Conservation (phyloP, 2,329 filamentous ascomycete species). For the Pestalotiopsis sp. region DNA sequence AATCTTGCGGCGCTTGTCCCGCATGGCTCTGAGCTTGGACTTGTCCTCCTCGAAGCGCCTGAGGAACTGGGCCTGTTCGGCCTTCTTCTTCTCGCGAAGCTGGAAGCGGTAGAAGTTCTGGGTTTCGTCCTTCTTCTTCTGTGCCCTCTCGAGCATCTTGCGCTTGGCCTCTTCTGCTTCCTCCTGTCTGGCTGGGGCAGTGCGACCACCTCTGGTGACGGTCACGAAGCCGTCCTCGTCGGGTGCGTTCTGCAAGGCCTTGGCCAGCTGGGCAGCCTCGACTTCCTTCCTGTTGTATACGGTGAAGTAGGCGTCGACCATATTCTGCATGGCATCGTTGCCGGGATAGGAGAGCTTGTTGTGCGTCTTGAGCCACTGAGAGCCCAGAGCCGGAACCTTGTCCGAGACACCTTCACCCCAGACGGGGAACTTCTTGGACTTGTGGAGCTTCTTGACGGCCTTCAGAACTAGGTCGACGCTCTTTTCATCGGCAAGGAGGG, state of each 20-base stretch:
- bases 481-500: constrained; percentile 80
- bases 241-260: constrained; percentile 72
- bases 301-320: constrained; percentile 84
- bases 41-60: constrained; percentile 77
- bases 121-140: constrained; percentile 63
- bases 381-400: constrained; percentile 61
- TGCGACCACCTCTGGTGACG: constrained; percentile 77
- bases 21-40: constrained; percentile 71
- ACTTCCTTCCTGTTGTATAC: constrained; percentile 74
- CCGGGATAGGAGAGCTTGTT: constrained; percentile 73
- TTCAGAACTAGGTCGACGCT: constrained; percentile 78
- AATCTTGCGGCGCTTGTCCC: constrained; percentile 66
- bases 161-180: constrained; percentile 65
- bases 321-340: constrained; percentile 65
- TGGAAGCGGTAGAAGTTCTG: constrained; percentile 86
- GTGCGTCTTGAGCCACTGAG: constrained; percentile 64
- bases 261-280: constrained; percentile 63
- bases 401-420: constrained; percentile 70
- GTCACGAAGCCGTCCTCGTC: constrained; percentile 97
- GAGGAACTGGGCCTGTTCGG: constrained; percentile 69
- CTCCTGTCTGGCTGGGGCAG: constrained; percentile 73
- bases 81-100: constrained; percentile 77
- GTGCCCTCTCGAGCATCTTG: constrained; percentile 65
- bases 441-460: constrained; percentile 65
- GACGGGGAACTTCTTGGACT: constrained; percentile 61